Evolutionary conservation across 2,329 filamentous ascomycete species (phyloP).

Genomic region (Diaporthe sp.): DNA sequence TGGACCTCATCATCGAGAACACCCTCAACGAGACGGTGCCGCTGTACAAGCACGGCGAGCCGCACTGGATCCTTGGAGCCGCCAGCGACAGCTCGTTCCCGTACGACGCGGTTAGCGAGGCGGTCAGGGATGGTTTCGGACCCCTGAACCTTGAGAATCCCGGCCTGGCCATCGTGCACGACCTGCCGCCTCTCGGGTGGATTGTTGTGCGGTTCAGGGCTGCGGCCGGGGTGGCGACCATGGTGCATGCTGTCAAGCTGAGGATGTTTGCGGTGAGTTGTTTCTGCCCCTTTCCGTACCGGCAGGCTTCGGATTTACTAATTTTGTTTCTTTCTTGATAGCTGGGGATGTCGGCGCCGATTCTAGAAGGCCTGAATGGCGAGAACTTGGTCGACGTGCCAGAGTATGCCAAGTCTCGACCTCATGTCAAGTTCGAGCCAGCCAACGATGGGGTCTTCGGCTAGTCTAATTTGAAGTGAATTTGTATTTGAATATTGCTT

Average conservation of each 20-base stretch:
- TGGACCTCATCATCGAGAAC: constrained; percentile 38
- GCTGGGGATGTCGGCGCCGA: constrained; percentile 33
- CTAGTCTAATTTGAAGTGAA: background rate
- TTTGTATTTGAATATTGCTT: too few species aligned
- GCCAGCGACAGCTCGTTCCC: constrained; percentile 33
- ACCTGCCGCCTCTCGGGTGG: constrained; percentile 43
- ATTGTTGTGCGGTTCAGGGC: constrained; percentile 41
- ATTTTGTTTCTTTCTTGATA: background rate
- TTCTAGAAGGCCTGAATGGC: constrained; percentile 24
- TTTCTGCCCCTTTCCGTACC: too few species aligned
- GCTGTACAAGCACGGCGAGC: constrained; percentile 45
- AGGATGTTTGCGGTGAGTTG: constrained; percentile 42
- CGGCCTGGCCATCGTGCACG: constrained; percentile 39
- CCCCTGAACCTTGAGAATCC: constrained; percentile 37
- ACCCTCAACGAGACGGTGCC: constrained; percentile 32
- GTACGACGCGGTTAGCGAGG: constrained; percentile 26
- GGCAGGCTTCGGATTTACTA: background rate
- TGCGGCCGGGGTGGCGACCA: constrained; percentile 37
- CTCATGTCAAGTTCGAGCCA: constrained; percentile 42
- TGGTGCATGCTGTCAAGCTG: constrained; percentile 42
- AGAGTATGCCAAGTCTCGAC: constrained; percentile 32
- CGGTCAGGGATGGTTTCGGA: background rate
- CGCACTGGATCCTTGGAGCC: constrained; percentile 44
- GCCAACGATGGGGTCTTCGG: constrained; percentile 43
- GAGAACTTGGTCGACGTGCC: constrained; percentile 34